Evolutionary conservation across 495 filamentous ascomycete species (phyloP).

Genomic region (Hypoxylon subgilvum): DNA sequence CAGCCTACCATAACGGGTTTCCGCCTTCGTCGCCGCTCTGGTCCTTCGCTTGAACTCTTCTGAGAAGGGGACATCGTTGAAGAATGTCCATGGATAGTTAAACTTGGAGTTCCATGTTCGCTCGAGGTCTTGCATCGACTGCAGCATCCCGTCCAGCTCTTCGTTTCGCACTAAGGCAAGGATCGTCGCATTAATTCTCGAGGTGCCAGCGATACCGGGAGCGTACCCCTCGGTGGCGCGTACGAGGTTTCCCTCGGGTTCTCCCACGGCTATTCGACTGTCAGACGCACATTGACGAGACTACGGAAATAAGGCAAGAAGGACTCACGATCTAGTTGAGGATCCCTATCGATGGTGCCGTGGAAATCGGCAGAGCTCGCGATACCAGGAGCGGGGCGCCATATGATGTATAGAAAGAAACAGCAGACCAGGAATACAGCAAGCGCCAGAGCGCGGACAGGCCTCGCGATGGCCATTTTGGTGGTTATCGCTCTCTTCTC

Average conservation of each 20-base stretch:
- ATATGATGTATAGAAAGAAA: conserved; percentile 76
- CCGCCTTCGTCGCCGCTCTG: conserved; percentile 78
- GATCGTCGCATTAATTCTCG: conserved; percentile 89
- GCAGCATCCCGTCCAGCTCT: conserved; percentile 81
- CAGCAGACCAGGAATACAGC: conserved; percentile 71
- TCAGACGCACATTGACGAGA: not conserved
- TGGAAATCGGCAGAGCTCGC: conserved; percentile 44
- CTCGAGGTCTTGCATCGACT: conserved; percentile 89
- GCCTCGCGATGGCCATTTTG: conserved; percentile 80
- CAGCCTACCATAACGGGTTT: conserved; percentile 79
- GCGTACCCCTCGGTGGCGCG: conserved; percentile 75
- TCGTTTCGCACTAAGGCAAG: conserved; percentile 92
- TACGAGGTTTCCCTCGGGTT: conserved; percentile 76
- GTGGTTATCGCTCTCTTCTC: conserved; percentile 29
- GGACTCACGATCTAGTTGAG: conserved; percentile 78
- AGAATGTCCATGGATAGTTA: conserved; percentile 99
- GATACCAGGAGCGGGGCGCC: conserved; percentile 53
- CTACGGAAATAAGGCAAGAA: not conserved
- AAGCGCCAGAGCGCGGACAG: conserved; percentile 77
- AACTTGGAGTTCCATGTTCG: conserved; percentile 97
- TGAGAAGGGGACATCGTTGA: conserved; percentile 92
- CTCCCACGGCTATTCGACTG: conserved; percentile 67
- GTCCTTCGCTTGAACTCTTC: conserved; percentile 90
- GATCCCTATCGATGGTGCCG: conserved; percentile 70
- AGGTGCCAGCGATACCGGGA: conserved; percentile 72